phyloP scores from a whole-genome alignment of 768 basidiomycete genomes.

The Phylloporus arenicola region DNA sequence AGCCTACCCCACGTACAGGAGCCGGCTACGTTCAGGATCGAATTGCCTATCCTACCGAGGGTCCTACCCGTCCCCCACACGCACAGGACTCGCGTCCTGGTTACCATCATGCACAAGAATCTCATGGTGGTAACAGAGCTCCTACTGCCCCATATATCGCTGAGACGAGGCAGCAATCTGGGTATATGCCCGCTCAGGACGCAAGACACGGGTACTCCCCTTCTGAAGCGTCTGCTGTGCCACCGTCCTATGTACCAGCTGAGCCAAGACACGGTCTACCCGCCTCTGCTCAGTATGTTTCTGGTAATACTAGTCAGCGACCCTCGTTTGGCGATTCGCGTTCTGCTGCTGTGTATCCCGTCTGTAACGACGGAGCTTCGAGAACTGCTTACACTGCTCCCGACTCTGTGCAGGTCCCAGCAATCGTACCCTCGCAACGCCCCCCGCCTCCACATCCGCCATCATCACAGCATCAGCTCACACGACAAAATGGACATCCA shows the following conservation, averaged over 20 bases:
- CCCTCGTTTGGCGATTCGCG: conserved; percentile 22
- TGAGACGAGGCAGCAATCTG: conserved; percentile 20
- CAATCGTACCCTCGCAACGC: conserved; percentile 17
- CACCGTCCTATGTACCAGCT: conserved; percentile 13
- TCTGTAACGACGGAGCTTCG: conserved; percentile 7
- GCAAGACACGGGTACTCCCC: conserved; percentile 17
- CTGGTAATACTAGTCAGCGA: conserved; percentile 14
- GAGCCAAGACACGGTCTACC: conserved; percentile 18
- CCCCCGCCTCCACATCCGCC: conserved; percentile 6
- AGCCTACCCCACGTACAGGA: conserved; percentile 12
- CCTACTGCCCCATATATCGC: conserved; percentile 4
- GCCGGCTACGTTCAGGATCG: conserved; percentile 18
- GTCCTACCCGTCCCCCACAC: conserved; percentile 10
- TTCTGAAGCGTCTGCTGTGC: conserved; percentile 11
- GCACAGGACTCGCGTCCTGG: conserved; percentile 17
- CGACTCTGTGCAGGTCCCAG: conserved; percentile 12
- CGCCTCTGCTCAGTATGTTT: conserved; percentile 12
- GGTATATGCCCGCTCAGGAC: conserved; percentile 17
- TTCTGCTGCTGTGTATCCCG: conserved; percentile 1
- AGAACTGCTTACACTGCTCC: conserved; percentile 12
- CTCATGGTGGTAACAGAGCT: conserved; percentile 8
- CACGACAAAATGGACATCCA: conserved; percentile 17
- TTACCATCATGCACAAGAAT: conserved; percentile 13
- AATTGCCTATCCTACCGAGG: conserved; percentile 11
- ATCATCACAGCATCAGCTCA: conserved; percentile 14